A percentile compares a stretch with the other conserved stretches of the same genome.
Conservation (phyloP, 345 rosid genomes). For the Salix koriyanagi region DNA sequence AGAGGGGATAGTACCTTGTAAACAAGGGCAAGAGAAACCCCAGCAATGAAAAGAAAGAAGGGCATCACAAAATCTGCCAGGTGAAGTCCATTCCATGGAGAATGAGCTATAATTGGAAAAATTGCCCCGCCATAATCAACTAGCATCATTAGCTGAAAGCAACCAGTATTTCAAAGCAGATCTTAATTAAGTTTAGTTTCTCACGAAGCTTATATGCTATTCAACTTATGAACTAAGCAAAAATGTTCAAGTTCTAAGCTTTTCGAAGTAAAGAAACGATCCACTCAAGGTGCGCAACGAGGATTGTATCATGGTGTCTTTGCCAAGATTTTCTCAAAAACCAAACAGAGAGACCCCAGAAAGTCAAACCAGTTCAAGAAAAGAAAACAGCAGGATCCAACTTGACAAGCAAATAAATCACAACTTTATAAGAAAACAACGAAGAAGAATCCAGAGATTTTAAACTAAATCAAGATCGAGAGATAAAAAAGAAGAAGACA, state of each 20-base stretch:
- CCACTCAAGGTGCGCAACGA: not conserved
- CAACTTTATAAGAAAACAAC: not conserved
- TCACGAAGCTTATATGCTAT: not conserved
- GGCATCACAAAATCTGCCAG: slow-evolving; percentile 54
- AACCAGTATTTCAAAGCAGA: not conserved
- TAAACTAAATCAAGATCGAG: not conserved
- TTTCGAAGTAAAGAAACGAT: too few relatives aligned
- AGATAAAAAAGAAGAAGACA: not conserved
- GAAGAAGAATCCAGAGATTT: slow-evolving; percentile 1
- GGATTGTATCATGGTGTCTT: not conserved
- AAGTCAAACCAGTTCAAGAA: not conserved
- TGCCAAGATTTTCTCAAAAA: not conserved
- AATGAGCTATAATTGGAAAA: slow-evolving; percentile 36
- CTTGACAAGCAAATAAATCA: too few relatives aligned
- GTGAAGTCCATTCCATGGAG: slow-evolving; percentile 45
- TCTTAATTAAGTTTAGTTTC: not conserved
- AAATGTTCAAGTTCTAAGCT: not conserved
- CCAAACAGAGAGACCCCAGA: slow-evolving; percentile 4
- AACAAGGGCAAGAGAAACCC: slow-evolving; percentile 43
- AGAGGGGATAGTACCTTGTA: slow-evolving; percentile 31
- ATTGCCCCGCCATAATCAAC: slow-evolving; percentile 45
- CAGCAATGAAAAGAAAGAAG: slow-evolving; percentile 42
- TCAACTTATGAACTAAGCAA: not conserved
- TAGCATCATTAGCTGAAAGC: slow-evolving; percentile 35
- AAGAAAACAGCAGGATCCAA: not conserved